Evolutionary conservation across 306 rosid genomes (phyloP).

Genomic region (Vicia villosa): DNA sequence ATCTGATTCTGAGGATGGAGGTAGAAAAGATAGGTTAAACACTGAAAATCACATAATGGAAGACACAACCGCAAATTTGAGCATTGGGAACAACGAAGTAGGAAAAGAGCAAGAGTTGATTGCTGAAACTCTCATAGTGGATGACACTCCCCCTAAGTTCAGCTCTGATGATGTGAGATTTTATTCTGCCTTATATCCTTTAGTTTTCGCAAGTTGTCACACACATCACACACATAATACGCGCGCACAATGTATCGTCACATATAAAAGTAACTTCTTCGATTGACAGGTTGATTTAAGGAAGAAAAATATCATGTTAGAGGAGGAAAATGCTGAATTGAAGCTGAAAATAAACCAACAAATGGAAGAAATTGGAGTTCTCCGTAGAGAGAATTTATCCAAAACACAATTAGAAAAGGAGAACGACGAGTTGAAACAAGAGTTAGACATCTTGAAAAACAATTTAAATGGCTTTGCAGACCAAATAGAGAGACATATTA

Average conservation of each 20-base stretch:
- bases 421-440: slow-evolving; percentile 43
- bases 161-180: slow-evolving; percentile 46
- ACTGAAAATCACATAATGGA: slow-evolving; percentile 9
- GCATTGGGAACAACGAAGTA: neutral
- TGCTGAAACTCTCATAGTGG: slow-evolving; percentile 28
- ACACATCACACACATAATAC: slow-evolving; percentile 7
- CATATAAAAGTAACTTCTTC: slow-evolving; percentile 14
- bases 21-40: neutral
- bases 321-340: slow-evolving; percentile 43
- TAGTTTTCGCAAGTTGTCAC: slow-evolving; percentile 36
- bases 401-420: slow-evolving; percentile 38
- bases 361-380: slow-evolving; percentile 45
- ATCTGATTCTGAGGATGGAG: neutral
- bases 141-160: slow-evolving; percentile 21
- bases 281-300: slow-evolving; percentile 47
- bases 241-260: slow-evolving; percentile 2
- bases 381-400: slow-evolving; percentile 33
- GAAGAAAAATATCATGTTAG: slow-evolving; percentile 34
- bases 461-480: slow-evolving; percentile 21
- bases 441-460: slow-evolving; percentile 41
- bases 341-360: slow-evolving; percentile 38
- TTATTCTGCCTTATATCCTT: slow-evolving; percentile 14
- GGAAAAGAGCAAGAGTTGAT: slow-evolving; percentile 21
- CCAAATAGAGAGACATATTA: slow-evolving; percentile 36
- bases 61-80: neutral